Evolutionary conservation across 495 filamentous ascomycete species (phyloP).

Genomic region (Beverwykella pulmonaria): DNA sequence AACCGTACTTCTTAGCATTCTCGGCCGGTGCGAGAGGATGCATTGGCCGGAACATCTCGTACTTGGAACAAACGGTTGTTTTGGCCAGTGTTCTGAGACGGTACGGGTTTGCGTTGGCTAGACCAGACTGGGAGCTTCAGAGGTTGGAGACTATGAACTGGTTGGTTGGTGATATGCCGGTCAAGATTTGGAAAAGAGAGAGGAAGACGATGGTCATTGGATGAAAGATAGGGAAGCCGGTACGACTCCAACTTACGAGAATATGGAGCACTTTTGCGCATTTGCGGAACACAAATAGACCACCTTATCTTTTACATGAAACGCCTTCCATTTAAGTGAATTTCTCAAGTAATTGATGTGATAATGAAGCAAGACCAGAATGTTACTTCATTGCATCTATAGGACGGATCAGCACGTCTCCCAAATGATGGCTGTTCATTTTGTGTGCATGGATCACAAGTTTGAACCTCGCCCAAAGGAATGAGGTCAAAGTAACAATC

Average conservation of each 20-base stretch:
- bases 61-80: constrained; percentile 38
- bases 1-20: constrained; percentile 36
- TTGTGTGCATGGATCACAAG: no score
- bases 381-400: no score
- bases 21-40: constrained; percentile 36
- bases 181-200: constrained; percentile 28
- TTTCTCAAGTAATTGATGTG: no score
- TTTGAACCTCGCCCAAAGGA: no score
- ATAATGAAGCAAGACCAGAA: no score
- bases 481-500: not conserved
- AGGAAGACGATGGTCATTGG: not conserved
- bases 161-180: constrained; percentile 23
- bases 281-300: not conserved
- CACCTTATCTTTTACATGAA: no score
- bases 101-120: constrained; percentile 30
- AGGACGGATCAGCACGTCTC: no score
- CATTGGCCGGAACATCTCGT: constrained; percentile 38
- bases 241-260: not conserved
- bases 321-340: no score
- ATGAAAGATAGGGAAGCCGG: not conserved
- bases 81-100: constrained; percentile 30
- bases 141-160: constrained; percentile 32
- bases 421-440: no score
- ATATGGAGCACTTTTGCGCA: not conserved
- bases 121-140: constrained; percentile 14